These are phyloP conservation scores for Penicillium verhagenii DNA, from an alignment of 495 filamentous ascomycete species.

Conservation along the genomic window DNA sequence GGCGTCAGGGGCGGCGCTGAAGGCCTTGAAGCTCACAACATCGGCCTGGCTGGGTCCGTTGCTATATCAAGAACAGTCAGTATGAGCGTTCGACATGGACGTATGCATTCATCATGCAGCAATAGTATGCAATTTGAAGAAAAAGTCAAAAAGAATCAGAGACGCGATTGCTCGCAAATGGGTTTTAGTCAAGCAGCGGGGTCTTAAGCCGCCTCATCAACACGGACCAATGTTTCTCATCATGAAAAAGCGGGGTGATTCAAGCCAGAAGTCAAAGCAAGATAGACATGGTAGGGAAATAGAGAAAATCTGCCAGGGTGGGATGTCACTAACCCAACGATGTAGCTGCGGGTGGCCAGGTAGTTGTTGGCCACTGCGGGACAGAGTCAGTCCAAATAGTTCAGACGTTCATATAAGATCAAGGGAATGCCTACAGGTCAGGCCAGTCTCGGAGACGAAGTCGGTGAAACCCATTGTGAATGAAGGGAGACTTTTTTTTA, in stretches of 20 bases:
- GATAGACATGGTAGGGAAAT: conserved; percentile 7
- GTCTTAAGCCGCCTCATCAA: conserved; percentile 99
- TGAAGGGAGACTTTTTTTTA: conserved; percentile 16
- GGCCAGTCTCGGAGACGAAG: conserved; percentile 81
- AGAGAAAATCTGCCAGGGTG: conserved; percentile 6
- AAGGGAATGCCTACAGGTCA: conserved; percentile 64
- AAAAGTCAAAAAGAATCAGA: conserved; percentile 63
- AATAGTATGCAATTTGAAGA: conserved; percentile 1
- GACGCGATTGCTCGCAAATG: conserved; percentile 72
- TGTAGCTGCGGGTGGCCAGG: conserved; percentile 87
- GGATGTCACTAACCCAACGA: conserved; percentile 71
- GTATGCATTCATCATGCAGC: not conserved
- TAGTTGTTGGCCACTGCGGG: conserved; percentile 84
- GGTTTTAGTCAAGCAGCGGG: conserved; percentile 83
- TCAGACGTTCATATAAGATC: conserved; percentile 18
- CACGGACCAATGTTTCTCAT: conserved; percentile 98
- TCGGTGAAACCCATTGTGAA: conserved; percentile 93
- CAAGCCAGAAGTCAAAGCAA: conserved; percentile 1
- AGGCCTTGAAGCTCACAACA: conserved; percentile 87
- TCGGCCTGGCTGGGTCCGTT: conserved; percentile 90
- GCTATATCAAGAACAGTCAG: conserved; percentile 57
- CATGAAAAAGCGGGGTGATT: conserved; percentile 44
- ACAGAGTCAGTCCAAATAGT: conserved; percentile 36
- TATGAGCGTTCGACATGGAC: conserved; percentile 6
- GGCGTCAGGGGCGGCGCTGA: conserved; percentile 70